Evolutionary conservation across 257 asterid genomes (phyloP).

Genomic region (Handroanthus guayacan): DNA sequence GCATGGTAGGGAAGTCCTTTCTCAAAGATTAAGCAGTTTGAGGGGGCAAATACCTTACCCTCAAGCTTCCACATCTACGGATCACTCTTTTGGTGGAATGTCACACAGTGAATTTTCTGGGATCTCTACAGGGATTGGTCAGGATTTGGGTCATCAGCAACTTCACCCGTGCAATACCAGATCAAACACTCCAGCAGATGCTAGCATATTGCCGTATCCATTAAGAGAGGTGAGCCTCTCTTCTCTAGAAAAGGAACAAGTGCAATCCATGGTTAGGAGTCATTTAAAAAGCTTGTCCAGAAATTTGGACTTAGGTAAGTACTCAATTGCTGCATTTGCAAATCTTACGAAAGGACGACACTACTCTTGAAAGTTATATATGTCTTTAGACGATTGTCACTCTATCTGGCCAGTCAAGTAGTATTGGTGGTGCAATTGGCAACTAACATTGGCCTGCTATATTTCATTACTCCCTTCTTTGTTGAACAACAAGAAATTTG

Average conservation of each 20-base stretch:
- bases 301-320: conserved; percentile 48
- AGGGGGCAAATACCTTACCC: conserved; percentile 42
- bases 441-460: neutral
- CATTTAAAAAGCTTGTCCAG: conserved; percentile 52
- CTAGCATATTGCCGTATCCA: conserved; percentile 44
- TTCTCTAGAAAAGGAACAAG: conserved; percentile 48
- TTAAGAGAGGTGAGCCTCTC: conserved; percentile 61
- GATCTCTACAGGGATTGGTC: conserved; percentile 38
- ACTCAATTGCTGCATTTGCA: no score
- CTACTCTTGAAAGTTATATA: neutral
- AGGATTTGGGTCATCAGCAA: conserved; percentile 53
- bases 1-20: conserved; percentile 38
- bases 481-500: neutral
- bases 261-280: conserved; percentile 51
- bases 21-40: conserved; percentile 39
- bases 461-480: conserved; percentile 8
- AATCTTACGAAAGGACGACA: neutral
- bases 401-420: neutral
- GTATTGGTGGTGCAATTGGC: neutral
- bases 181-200: conserved; percentile 48
- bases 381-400: neutral
- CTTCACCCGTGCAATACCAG: conserved; percentile 52
- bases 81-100: conserved; percentile 43
- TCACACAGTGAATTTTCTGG: conserved; percentile 43
- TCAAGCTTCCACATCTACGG: conserved; percentile 61